Conservation (phyloP, 805 yeast genomes). For the Saccharomycopsis lassenensis region DNA sequence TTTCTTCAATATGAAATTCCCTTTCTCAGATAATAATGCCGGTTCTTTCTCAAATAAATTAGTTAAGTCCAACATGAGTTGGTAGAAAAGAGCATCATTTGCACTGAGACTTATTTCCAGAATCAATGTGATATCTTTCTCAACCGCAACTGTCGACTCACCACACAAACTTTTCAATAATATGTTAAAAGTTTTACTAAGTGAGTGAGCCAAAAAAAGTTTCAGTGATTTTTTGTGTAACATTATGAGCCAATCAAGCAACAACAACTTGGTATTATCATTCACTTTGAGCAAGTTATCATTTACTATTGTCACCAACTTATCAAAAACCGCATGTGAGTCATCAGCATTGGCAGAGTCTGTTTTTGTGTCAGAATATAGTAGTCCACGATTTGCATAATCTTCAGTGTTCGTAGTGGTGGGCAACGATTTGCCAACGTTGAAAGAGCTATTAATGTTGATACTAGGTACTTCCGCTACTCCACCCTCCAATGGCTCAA, state of each 20-base stretch:
- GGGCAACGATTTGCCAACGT: too few relatives aligned
- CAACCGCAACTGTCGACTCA: conserved; percentile 59
- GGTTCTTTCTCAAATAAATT: conserved; percentile 61
- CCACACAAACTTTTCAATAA: conserved; percentile 62
- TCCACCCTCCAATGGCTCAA: too few relatives aligned
- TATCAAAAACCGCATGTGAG: too few relatives aligned
- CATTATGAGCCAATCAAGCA: conserved; percentile 83
- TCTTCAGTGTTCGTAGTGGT: too few relatives aligned
- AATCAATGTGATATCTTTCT: conserved; percentile 58
- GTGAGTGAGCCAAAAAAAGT: conserved; percentile 42
- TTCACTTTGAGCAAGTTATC: conserved; percentile 47
- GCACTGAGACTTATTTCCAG: conserved; percentile 64
- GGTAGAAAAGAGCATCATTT: conserved; percentile 64
- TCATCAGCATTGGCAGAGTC: too few relatives aligned
- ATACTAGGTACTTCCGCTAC: too few relatives aligned
- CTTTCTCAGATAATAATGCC: conserved; percentile 53
- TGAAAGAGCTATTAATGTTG: too few relatives aligned
- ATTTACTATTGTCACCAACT: conserved; percentile 6
- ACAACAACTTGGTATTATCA: conserved; percentile 72
- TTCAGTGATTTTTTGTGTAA: conserved; percentile 61
- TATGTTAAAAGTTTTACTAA: conserved; percentile 56
- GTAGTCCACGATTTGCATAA: too few relatives aligned
- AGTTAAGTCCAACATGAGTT: conserved; percentile 63
- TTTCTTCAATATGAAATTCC: conserved; percentile 76
- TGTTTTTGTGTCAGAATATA: too few relatives aligned